A percentile compares a stretch with the other conserved stretches of the same genome.
phyloP scores from a whole-genome alignment of 2,329 filamentous ascomycete species.

The Claviceps purpurea region DNA sequence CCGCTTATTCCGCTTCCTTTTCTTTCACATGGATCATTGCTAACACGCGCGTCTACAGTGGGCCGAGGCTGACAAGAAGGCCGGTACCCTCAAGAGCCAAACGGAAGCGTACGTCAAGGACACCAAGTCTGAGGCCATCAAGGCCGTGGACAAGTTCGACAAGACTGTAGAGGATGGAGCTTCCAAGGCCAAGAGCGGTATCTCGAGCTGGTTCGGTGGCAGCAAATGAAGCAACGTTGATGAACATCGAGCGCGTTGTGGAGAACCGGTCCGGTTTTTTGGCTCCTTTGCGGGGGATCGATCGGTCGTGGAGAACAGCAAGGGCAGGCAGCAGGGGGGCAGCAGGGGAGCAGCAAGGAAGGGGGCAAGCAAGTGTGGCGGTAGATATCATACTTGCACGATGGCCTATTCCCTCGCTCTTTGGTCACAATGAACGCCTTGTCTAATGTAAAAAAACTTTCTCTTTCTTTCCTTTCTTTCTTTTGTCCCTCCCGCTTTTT shows the following conservation, averaged over 20 bases:
- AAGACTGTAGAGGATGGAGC: constrained; percentile 67
- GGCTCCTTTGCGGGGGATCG: neutral
- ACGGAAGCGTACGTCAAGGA: constrained; percentile 48
- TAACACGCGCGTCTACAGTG: constrained; percentile 10
- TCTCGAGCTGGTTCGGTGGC: constrained; percentile 78
- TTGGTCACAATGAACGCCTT: neutral
- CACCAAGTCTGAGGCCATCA: constrained; percentile 48
- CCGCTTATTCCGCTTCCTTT: neutral
- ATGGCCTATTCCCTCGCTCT: neutral
- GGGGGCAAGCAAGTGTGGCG: neutral
- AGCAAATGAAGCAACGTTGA: constrained; percentile 18
- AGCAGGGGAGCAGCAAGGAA: neutral
- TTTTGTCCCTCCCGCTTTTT: too few relatives aligned
- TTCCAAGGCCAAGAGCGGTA: constrained; percentile 67
- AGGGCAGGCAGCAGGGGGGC: too few relatives aligned
- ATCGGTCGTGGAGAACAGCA: neutral
- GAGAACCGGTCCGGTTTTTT: neutral
- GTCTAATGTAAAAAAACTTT: too few relatives aligned
- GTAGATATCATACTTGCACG: neutral
- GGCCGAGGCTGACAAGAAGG: constrained; percentile 48
- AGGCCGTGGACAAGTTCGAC: constrained; percentile 73
- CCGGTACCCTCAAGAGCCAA: constrained; percentile 47
- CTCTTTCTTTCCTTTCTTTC: too few relatives aligned
- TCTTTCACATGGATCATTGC: neutral
- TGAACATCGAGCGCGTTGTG: neutral